phyloP scores from a whole-genome alignment of 768 basidiomycete genomes.

The Amyloporia xantha region DNA sequence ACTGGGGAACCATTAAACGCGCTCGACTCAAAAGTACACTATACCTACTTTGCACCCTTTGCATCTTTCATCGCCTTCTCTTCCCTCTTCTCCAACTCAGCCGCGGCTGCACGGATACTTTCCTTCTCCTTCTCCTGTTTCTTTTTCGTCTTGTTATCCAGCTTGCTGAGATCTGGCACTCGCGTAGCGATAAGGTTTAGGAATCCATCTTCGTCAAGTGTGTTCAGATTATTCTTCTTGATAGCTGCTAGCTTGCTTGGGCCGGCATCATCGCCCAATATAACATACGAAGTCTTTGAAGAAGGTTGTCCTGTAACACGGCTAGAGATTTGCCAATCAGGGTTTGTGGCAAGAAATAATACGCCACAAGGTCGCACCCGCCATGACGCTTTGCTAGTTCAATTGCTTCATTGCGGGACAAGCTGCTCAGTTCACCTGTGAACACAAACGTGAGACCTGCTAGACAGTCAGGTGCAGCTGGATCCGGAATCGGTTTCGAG shows the following conservation, averaged over 20 bases:
- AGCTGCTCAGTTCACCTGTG: conserved; percentile 84
- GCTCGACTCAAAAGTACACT: conserved; percentile 1
- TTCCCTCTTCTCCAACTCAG: conserved; percentile 73
- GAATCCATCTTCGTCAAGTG: conserved; percentile 84
- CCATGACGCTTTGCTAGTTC: conserved; percentile 92
- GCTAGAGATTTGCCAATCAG: conserved; percentile 33
- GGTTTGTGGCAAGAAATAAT: conserved; percentile 4
- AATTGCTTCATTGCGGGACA: conserved; percentile 80
- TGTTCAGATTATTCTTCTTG: conserved; percentile 68
- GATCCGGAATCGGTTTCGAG: conserved; percentile 55
- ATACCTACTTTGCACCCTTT: conserved; percentile 10
- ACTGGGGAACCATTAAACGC: too few species aligned
- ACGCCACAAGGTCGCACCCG: conserved; percentile 58
- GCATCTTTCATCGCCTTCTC: conserved; percentile 39
- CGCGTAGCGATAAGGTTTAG: conserved; percentile 74
- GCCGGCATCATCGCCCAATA: conserved; percentile 85
- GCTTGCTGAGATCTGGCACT: conserved; percentile 24
- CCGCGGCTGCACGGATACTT: conserved; percentile 64
- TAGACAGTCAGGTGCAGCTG: conserved; percentile 76
- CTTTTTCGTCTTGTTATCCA: conserved; percentile 75
- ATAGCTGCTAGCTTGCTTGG: conserved; percentile 84
- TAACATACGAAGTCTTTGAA: conserved; percentile 81
- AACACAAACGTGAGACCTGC: conserved; percentile 90
- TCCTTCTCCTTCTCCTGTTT: conserved; percentile 76
- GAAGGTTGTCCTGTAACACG: conserved; percentile 86